These are phyloP conservation scores for Salvia hispanica DNA, from an alignment of 257 asterid species.

Conservation along the genomic window DNA sequence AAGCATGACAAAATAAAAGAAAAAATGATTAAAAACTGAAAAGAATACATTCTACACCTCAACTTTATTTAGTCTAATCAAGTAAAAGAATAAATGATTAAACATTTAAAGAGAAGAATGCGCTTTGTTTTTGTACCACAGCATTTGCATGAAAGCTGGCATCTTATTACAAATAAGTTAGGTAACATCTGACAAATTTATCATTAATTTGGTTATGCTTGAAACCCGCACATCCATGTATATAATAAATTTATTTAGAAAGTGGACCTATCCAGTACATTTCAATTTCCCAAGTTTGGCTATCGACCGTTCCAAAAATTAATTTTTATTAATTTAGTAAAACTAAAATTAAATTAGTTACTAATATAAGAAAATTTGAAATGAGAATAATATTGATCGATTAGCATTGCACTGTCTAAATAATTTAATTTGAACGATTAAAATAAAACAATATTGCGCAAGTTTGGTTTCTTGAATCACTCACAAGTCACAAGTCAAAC, in stretches of 20 bases:
- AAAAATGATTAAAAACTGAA: too few relatives aligned
- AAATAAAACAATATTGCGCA: too few relatives aligned
- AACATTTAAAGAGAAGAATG: background rate
- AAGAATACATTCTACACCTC: background rate
- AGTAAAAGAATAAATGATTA: background rate
- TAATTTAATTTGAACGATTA: background rate
- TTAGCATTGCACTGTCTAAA: background rate
- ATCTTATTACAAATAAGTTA: background rate
- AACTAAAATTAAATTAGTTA: background rate
- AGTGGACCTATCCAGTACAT: background rate
- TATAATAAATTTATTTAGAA: background rate
- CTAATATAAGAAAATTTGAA: background rate
- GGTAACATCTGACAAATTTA: background rate
- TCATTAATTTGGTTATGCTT: background rate
- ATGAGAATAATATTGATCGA: background rate
- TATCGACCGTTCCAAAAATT: background rate
- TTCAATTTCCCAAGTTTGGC: background rate
- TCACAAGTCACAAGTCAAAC: too few relatives aligned
- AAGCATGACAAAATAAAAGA: background rate
- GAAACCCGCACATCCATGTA: background rate
- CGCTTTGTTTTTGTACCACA: slow-evolving; percentile 1
- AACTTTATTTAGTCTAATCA: background rate
- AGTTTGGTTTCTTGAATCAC: too few relatives aligned
- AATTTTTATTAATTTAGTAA: background rate
- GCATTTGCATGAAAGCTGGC: background rate